Evolutionary conservation across 371 early-diverging fungal species (phyloP).

Genomic region (Nematocida sp.): DNA sequence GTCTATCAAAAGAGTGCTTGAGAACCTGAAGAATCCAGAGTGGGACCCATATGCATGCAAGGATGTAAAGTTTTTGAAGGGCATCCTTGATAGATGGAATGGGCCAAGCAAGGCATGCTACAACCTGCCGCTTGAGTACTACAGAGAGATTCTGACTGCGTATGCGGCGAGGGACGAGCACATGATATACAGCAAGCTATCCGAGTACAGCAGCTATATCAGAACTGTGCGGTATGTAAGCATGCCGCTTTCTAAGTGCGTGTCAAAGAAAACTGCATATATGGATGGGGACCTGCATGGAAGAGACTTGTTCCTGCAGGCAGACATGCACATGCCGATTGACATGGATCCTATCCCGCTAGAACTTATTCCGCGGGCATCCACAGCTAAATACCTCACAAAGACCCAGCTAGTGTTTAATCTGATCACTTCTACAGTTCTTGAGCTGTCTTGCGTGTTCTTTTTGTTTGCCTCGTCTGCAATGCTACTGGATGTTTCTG

Average conservation of each 20-base stretch:
- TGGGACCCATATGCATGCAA: background rate
- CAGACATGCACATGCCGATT: background rate
- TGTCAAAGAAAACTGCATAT: background rate
- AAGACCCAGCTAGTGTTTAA: slow-evolving; percentile 13
- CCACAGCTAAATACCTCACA: background rate
- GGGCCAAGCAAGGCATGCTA: background rate
- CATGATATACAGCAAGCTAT: background rate
- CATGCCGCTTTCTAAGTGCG: slow-evolving; percentile 20
- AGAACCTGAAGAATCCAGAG: background rate
- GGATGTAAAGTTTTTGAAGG: slow-evolving; percentile 17
- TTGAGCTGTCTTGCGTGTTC: slow-evolving; percentile 4
- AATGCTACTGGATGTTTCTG: background rate
- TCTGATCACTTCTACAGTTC: background rate
- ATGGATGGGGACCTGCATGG: background rate
- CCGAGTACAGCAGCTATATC: slow-evolving; percentile 9
- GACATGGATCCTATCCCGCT: background rate
- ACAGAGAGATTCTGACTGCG: slow-evolving; percentile 7
- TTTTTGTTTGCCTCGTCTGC: slow-evolving; percentile 11
- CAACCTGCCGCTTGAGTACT: slow-evolving; percentile 6
- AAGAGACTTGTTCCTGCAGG: background rate
- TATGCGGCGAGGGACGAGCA: background rate
- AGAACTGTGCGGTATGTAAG: slow-evolving; percentile 5
- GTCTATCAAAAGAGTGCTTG: background rate
- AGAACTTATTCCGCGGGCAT: background rate
- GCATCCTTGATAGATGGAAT: slow-evolving; percentile 4